Evolutionary conservation across 106 monocot genomes (phyloP).

Genomic region (Dendrobium officinale): DNA sequence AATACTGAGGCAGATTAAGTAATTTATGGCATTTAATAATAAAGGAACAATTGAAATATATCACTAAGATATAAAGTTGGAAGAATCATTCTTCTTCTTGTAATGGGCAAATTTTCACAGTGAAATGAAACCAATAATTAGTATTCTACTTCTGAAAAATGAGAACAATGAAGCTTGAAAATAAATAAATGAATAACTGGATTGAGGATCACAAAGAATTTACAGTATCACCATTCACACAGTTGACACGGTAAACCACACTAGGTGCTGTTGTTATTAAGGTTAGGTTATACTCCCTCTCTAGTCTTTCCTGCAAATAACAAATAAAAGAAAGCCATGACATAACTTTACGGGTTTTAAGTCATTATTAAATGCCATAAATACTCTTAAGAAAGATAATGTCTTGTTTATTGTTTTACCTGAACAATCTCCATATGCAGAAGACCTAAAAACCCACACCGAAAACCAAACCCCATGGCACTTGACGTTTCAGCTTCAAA

Average conservation of each 20-base stretch:
- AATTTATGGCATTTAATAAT: not conserved
- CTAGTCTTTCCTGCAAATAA: conserved; percentile 87
- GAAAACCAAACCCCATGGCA: conserved; percentile 99
- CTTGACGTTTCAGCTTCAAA: conserved; percentile 96
- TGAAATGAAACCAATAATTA: not conserved
- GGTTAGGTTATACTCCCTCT: conserved; percentile 87
- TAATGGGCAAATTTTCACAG: not conserved
- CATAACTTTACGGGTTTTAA: not conserved
- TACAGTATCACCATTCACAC: conserved; percentile 76
- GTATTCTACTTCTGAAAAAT: too few relatives aligned
- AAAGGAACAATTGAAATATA: not conserved
- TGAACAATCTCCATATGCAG: conserved; percentile 99
- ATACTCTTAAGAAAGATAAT: not conserved
- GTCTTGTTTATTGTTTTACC: conserved; percentile 25
- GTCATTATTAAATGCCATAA: not conserved
- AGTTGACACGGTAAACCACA: conserved; percentile 87
- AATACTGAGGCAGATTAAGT: not conserved
- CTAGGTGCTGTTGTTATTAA: conserved; percentile 99
- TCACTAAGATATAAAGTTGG: not conserved
- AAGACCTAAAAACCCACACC: conserved; percentile 94
- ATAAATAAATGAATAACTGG: not conserved
- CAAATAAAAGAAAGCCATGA: conserved; percentile 3
- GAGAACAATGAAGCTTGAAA: too few relatives aligned
- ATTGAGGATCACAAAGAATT: conserved; percentile 24
- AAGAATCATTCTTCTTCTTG: not conserved